Conservation (phyloP, 2,329 filamentous ascomycete species). For the Cladosporium sp. region DNA sequence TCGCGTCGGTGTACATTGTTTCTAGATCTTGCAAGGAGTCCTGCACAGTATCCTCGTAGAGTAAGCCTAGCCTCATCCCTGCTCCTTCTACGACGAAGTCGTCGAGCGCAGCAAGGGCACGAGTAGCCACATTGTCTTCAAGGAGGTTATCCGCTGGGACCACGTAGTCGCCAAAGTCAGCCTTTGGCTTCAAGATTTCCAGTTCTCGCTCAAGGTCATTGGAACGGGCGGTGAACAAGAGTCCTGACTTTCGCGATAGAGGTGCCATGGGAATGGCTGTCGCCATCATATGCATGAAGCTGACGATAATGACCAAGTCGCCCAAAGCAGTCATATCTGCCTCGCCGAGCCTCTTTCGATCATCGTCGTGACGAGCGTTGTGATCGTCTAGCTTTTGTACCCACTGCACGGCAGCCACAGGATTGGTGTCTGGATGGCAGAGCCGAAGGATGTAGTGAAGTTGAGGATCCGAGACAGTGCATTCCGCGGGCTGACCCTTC, state of each 20-base stretch:
- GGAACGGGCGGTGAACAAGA: slow-evolving; percentile 10
- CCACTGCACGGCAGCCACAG: not conserved
- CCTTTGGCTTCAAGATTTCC: slow-evolving; percentile 7
- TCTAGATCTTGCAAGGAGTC: slow-evolving; percentile 15
- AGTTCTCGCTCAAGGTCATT: slow-evolving; percentile 7
- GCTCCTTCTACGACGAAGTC: slow-evolving; percentile 11
- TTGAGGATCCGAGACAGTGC: slow-evolving; percentile 15
- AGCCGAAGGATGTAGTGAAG: slow-evolving; percentile 16
- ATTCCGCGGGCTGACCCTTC: slow-evolving; percentile 15
- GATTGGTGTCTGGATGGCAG: not conserved
- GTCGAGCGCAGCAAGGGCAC: slow-evolving; percentile 13
- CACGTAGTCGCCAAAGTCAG: slow-evolving; percentile 16
- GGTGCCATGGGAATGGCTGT: slow-evolving; percentile 10
- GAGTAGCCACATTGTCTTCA: slow-evolving; percentile 4
- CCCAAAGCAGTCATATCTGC: slow-evolving; percentile 12
- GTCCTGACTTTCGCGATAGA: slow-evolving; percentile 11
- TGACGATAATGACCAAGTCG: slow-evolving; percentile 15
- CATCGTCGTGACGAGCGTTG: slow-evolving; percentile 12
- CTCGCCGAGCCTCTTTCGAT: slow-evolving; percentile 12
- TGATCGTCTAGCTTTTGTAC: slow-evolving; percentile 17
- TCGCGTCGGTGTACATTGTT: slow-evolving; percentile 11
- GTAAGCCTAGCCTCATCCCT: slow-evolving; percentile 8
- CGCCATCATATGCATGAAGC: slow-evolving; percentile 15
- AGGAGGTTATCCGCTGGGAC: slow-evolving; percentile 12
- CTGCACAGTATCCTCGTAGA: slow-evolving; percentile 12